Percentiles rank a stretch among this genome's conserved stretches.
Conservation (phyloP, 805 yeast genomes). For the Candida tibetensis region DNA sequence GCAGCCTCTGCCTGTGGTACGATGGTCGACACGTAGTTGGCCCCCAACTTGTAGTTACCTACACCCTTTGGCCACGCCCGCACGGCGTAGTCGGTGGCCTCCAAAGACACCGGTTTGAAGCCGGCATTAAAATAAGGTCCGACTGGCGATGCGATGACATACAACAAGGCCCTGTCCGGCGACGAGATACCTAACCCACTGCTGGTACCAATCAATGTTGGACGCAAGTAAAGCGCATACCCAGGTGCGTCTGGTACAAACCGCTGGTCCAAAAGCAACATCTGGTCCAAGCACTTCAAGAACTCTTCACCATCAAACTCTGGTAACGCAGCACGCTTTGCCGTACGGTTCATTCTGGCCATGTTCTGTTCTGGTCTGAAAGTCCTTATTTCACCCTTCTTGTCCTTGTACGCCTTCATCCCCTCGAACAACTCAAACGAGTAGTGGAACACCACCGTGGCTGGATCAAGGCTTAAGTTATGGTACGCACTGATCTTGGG, state of each 20-base stretch:
- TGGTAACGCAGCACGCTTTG: slow-evolving; percentile 26
- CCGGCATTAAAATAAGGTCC: slow-evolving; percentile 66
- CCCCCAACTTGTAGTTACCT: slow-evolving; percentile 95
- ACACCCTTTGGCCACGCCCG: slow-evolving; percentile 99
- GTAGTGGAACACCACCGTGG: slow-evolving; percentile 27
- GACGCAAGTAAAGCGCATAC: slow-evolving; percentile 29
- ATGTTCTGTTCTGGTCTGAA: slow-evolving; percentile 27
- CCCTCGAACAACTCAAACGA: slow-evolving; percentile 31
- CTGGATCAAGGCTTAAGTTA: slow-evolving; percentile 23
- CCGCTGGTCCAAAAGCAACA: slow-evolving; percentile 20
- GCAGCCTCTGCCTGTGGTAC: slow-evolving; percentile 90
- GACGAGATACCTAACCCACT: slow-evolving; percentile 22
- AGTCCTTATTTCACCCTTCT: slow-evolving; percentile 19
- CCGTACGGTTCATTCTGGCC: slow-evolving; percentile 26
- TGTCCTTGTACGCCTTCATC: slow-evolving; percentile 29
- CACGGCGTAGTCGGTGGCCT: slow-evolving; percentile 93
- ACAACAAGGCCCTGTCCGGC: slow-evolving; percentile 25
- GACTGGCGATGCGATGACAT: slow-evolving; percentile 26
- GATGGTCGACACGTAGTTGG: slow-evolving; percentile 95
- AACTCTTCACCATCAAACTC: slow-evolving; percentile 26
- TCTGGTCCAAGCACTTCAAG: slow-evolving; percentile 22
- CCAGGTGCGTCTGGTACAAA: slow-evolving; percentile 26
- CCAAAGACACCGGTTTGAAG: slow-evolving; percentile 89
- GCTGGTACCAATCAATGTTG: slow-evolving; percentile 27
- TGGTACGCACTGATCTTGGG: slow-evolving; percentile 28